Evolutionary conservation across 1,284 basidiomycete genomes (phyloP).

Genomic region (Tetrapyrgos nigripes): DNA sequence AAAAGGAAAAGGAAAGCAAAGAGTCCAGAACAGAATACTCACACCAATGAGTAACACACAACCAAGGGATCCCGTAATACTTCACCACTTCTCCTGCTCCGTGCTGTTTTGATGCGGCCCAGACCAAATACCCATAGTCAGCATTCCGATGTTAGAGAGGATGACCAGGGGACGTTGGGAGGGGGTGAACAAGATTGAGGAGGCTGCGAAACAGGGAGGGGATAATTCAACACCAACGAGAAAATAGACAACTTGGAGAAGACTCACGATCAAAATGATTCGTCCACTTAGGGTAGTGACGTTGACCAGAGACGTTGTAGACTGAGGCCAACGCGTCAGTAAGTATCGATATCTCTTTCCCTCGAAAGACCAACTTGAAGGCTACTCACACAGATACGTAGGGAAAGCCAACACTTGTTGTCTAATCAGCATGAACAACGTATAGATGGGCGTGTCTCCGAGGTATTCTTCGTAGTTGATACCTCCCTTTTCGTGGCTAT

Average conservation of each 20-base stretch:
- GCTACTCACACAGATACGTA: constrained; percentile 60
- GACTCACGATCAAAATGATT: constrained; percentile 64
- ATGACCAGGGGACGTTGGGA: constrained; percentile 42
- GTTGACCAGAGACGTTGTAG: constrained; percentile 69
- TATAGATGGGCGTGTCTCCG: constrained; percentile 66
- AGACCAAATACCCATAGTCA: constrained; percentile 33
- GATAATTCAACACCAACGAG: not conserved
- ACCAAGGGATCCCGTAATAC: constrained; percentile 47
- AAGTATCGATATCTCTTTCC: too few relatives aligned
- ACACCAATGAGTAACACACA: constrained; percentile 46
- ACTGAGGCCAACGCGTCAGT: constrained; percentile 36
- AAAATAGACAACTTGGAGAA: too few relatives aligned
- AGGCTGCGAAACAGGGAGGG: not conserved
- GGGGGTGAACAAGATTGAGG: constrained; percentile 43
- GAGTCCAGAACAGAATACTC: not conserved
- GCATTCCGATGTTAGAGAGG: constrained; percentile 44
- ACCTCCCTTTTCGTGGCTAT: not conserved
- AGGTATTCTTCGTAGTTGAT: constrained; percentile 60
- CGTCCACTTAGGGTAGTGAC: constrained; percentile 70
- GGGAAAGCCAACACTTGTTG: constrained; percentile 81
- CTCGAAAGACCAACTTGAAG: constrained; percentile 11
- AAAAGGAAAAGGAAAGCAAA: not conserved
- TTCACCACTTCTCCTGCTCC: constrained; percentile 39
- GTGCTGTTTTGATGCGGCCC: constrained; percentile 29
- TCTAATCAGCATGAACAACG: constrained; percentile 56